A percentile compares a stretch with the other conserved stretches of the same genome.
Conservation (phyloP, 108 stramenopile species). For the Skeletonema costatum region DNA sequence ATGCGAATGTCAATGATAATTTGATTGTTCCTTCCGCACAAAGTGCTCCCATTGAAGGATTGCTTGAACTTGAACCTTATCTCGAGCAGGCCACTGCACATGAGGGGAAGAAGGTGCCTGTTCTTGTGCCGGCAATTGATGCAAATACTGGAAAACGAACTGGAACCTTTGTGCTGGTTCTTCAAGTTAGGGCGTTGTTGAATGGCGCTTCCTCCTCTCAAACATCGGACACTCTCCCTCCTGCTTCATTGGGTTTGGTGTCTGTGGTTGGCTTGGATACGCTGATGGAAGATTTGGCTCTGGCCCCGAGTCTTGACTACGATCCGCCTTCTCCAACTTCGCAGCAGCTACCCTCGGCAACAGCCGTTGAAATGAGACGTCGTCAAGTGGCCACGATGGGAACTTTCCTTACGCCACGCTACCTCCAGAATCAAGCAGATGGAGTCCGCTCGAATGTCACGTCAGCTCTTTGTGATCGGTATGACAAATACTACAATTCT, state of each 20-base stretch:
- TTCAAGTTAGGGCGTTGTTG: conserved; percentile 50
- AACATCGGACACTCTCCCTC: not conserved
- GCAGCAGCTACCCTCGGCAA: not conserved
- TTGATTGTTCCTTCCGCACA: not conserved
- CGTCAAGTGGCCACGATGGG: conserved; percentile 84
- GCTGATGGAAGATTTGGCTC: conserved; percentile 50
- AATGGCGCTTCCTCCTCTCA: not conserved
- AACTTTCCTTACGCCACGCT: conserved; percentile 58
- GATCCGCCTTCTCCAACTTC: conserved; percentile 13
- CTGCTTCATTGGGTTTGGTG: conserved; percentile 54
- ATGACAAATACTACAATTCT: conserved; percentile 35
- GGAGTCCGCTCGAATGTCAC: conserved; percentile 50
- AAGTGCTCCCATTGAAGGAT: conserved; percentile 27
- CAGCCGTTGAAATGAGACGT: conserved; percentile 34
- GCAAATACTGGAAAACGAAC: conserved; percentile 37
- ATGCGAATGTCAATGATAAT: conserved; percentile 1
- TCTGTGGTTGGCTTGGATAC: conserved; percentile 66
- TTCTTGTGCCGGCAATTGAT: conserved; percentile 55
- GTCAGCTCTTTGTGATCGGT: conserved; percentile 48
- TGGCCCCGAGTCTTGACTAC: conserved; percentile 46
- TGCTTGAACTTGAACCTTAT: conserved; percentile 34
- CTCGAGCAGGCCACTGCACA: conserved; percentile 18
- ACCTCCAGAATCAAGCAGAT: conserved; percentile 60
- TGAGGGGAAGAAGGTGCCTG: conserved; percentile 15
- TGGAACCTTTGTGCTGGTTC: conserved; percentile 55